Conservation (phyloP, 2,329 filamentous ascomycete genomes). For the Hypoxylon sp. region DNA sequence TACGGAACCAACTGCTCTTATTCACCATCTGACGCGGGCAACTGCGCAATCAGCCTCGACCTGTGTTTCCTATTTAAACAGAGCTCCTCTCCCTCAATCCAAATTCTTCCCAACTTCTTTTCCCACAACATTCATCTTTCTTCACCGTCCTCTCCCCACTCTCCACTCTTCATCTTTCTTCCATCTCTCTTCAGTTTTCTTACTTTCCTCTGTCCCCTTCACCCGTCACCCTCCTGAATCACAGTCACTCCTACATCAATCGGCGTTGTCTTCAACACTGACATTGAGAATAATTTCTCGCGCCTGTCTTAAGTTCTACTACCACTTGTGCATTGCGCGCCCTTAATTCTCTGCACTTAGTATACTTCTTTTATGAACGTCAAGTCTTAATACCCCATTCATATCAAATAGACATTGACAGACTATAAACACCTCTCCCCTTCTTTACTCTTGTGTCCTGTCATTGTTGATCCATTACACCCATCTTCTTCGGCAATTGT, state of each 20-base stretch:
- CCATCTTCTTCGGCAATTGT: background rate
- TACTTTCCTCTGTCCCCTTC: no score
- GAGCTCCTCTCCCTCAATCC: background rate
- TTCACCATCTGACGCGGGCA: background rate
- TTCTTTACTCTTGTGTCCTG: slow-evolving; percentile 1
- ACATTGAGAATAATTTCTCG: no score
- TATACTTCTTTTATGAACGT: background rate
- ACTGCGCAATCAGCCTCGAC: background rate
- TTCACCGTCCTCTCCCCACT: background rate
- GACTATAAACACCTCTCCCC: background rate
- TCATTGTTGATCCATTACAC: background rate
- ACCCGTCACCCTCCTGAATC: background rate
- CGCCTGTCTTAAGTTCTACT: no score
- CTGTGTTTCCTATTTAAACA: background rate
- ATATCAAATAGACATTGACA: background rate
- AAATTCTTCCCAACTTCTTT: background rate
- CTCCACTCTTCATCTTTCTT: background rate
- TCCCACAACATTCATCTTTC: background rate
- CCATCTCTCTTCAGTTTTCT: no score
- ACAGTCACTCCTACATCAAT: background rate
- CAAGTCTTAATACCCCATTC: background rate
- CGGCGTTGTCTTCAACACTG: background rate
- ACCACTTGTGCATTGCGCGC: background rate
- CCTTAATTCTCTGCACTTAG: background rate
- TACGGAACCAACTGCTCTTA: background rate